Base-by-base conservation (phyloP, 495 filamentous ascomycete species). In the Tuber aestivum region DNA sequence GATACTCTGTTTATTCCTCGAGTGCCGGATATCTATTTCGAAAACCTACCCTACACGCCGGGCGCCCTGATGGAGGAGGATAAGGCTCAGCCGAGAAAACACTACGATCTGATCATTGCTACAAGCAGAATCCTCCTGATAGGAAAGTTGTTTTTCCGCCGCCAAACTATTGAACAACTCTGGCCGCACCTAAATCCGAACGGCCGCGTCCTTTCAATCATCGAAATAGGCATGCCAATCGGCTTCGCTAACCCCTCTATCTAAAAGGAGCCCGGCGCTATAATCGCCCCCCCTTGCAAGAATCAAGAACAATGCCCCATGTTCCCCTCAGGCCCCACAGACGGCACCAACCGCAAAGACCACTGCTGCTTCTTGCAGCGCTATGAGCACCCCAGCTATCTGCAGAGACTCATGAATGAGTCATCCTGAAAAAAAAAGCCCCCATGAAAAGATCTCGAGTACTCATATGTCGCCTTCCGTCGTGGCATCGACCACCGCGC, bases 1-100 rank as follows among this genome's bases (percentile, higher is more conserved):
- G 91, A 97, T 80, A 97, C 95, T 0, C 93, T 90, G 0, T 97
- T 98, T 83, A 87, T 98, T 32, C 94, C 94, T n/a, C 91, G 94
- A 7, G 85, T 98, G 41, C 95, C 95, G 20, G 93, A 98, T 74
- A 41, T 41, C 35, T 37, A 72, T 48, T 48, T 37, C 16, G 23
- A 41, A 41, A 72, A 72, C 14, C 21, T 37, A 42, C 21, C 8
- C 81, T 94, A 94, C 79, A 78, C 94, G n/a, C 92, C 94, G 78
- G 85, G n/a, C n/a, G n/a, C n/a, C 23, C 81, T 83, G 18, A 81
- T 83, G n/a, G 78, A 85, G 3, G 78, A 84, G 32, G 82, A 87
- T 45, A 82, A 84, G 9, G 79, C 85, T 1, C 83, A 86, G 71
- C 88, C 87, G 9, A 88, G 91, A 73, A 97, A 97, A 82, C 86